These are phyloP conservation scores for Macrocybe gigantea DNA, from an alignment of 768 basidiomycete genomes.

Conservation along the genomic window DNA sequence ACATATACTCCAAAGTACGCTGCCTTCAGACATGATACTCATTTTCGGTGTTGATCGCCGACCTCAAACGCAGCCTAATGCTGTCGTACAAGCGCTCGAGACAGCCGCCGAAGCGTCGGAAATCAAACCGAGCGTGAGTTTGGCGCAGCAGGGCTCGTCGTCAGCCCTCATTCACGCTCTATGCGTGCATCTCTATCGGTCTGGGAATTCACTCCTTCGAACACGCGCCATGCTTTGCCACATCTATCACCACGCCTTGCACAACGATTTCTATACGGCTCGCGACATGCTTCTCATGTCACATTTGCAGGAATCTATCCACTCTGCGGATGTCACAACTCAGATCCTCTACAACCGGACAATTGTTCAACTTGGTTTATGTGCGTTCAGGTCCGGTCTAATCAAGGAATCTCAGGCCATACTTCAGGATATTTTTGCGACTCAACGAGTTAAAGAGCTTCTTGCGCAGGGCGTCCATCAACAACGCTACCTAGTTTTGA, in stretches of 20 bases:
- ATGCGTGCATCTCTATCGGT: conserved; percentile 90
- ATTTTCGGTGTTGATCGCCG: conserved; percentile 7
- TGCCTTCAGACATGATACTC: background rate
- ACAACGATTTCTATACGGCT: conserved; percentile 94
- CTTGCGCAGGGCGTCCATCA: conserved; percentile 95
- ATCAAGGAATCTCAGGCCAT: conserved; percentile 93
- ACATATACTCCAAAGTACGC: conserved; percentile 93
- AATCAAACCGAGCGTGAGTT: conserved; percentile 56
- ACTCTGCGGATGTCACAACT: conserved; percentile 92
- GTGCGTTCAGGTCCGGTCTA: conserved; percentile 92
- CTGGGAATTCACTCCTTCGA: conserved; percentile 84
- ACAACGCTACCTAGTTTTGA: conserved; percentile 79
- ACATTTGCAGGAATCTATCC: conserved; percentile 94
- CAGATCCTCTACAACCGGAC: conserved; percentile 98
- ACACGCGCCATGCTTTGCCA: conserved; percentile 97
- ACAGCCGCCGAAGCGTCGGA: conserved; percentile 52
- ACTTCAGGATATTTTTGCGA: conserved; percentile 92
- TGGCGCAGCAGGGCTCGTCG: conserved; percentile 50
- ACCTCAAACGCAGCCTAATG: conserved; percentile 63
- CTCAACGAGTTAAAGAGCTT: conserved; percentile 94
- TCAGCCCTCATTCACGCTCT: conserved; percentile 81
- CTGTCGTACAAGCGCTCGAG: conserved; percentile 89
- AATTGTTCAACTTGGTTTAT: conserved; percentile 93
- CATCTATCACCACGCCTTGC: conserved; percentile 94
- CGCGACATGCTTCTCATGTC: conserved; percentile 99